A percentile compares a stretch with the other conserved stretches of the same genome.
These are phyloP conservation scores for Prunus yedoensis DNA, from an alignment of 331 rosid genomes.

Conservation along the genomic window DNA sequence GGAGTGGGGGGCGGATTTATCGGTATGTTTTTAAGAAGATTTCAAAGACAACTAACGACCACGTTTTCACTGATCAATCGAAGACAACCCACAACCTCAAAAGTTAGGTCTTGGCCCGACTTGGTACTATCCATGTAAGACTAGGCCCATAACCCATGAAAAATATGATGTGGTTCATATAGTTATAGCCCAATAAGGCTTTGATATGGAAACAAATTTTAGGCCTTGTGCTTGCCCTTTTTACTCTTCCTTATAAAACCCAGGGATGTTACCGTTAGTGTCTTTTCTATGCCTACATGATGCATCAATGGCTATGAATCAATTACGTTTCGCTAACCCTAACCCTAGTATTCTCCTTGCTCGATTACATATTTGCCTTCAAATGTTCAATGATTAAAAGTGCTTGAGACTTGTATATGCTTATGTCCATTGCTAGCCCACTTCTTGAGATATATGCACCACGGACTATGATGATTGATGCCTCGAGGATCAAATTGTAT, in stretches of 20 bases:
- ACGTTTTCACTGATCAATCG: background rate
- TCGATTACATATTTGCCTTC: background rate
- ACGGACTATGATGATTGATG: conserved; percentile 23
- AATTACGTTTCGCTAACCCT: too few species aligned
- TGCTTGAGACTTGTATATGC: background rate
- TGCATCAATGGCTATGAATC: too few species aligned
- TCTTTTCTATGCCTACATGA: too few species aligned
- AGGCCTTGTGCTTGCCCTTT: background rate
- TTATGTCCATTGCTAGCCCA: conserved; percentile 23
- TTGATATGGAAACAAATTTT: background rate
- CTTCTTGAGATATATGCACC: conserved; percentile 16
- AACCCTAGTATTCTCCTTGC: background rate
- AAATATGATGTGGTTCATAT: too few species aligned
- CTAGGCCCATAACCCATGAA: background rate
- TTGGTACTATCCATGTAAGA: background rate
- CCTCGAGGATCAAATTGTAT: conserved; percentile 11
- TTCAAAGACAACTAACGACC: conserved; percentile 4
- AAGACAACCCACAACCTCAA: conserved; percentile 1
- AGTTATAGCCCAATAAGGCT: background rate
- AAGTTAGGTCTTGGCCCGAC: background rate
- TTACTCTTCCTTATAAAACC: too few species aligned
- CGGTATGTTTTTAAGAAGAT: background rate
- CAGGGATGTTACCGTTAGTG: too few species aligned
- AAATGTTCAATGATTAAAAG: background rate
- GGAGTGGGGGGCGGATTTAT: background rate